phyloP scores from a whole-genome alignment of 2,329 filamentous ascomycete species.

The Cladophialophora exuberans region DNA sequence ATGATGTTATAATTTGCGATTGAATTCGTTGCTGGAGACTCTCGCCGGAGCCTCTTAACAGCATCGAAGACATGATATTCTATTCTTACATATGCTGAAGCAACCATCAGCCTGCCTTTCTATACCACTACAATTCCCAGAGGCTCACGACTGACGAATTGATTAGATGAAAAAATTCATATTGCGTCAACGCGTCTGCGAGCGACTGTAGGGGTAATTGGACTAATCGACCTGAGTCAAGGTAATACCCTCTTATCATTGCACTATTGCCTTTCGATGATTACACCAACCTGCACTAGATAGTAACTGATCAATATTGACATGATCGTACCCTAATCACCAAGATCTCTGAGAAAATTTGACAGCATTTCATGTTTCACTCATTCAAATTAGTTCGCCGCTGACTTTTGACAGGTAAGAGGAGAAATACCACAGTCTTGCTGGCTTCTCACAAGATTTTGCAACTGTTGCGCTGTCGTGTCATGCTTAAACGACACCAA shows the following conservation, averaged over 20 bases:
- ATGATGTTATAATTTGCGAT: conserved; percentile 99
- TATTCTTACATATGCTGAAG: conserved; percentile 99
- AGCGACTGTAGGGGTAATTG: too few relatives aligned
- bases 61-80: conserved; percentile 77
- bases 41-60: conserved; percentile 90
- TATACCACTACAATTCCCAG: not conserved
- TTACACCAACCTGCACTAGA: conserved; percentile 69
- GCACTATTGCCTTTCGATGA: conserved; percentile 58
- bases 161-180: not conserved
- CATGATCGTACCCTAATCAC: conserved; percentile 64
- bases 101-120: not conserved
- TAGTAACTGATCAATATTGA: conserved; percentile 65
- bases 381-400: not conserved
- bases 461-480: not conserved
- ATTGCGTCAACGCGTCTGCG: too few relatives aligned
- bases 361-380: not conserved
- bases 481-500: too few relatives aligned
- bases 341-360: conserved; percentile 68
- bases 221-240: too few relatives aligned
- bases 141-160: conserved; percentile 9
- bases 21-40: conserved; percentile 82
- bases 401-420: conserved; percentile 22
- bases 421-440: not conserved
- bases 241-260: conserved; percentile 35
- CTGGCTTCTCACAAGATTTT: not conserved